phyloP scores from a whole-genome alignment of 2,329 filamentous ascomycete species.

The Colletotrichum sp. region DNA sequence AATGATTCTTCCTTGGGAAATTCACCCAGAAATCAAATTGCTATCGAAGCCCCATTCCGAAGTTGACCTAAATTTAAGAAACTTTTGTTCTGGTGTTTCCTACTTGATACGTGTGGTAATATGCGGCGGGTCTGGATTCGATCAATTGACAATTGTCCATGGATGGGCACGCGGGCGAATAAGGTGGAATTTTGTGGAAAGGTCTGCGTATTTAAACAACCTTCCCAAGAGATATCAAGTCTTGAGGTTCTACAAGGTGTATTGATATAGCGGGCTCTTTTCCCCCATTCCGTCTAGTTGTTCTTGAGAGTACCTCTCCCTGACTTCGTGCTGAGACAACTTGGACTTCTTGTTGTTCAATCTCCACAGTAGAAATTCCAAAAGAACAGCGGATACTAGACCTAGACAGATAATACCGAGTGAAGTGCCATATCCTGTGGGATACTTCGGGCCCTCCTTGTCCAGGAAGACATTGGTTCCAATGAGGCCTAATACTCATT shows the following conservation, averaged over 20 bases:
- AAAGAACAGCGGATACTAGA: conserved; percentile 9
- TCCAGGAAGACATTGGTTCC: conserved; percentile 42
- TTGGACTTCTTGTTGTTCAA: conserved; percentile 29
- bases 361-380: conserved; percentile 24
- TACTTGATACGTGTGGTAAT: too few species aligned
- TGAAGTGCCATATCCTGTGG: conserved; percentile 37
- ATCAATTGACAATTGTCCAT: too few species aligned
- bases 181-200: background rate
- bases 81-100: too few species aligned
- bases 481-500: conserved; percentile 35
- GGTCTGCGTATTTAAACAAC: background rate
- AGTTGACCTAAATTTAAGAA: too few species aligned
- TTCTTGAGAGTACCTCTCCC: conserved; percentile 27
- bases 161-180: too few species aligned
- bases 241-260: background rate
- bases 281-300: conserved; percentile 1
- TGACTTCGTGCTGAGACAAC: conserved; percentile 28
- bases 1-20: background rate
- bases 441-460: conserved; percentile 37
- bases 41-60: too few species aligned
- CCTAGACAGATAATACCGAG: background rate
- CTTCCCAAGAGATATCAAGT: background rate
- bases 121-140: too few species aligned
- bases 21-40: background rate
- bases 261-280: conserved; percentile 1